These are phyloP conservation scores for Polyporus arcularius DNA, from an alignment of 768 basidiomycete species.

Conservation along the genomic window DNA sequence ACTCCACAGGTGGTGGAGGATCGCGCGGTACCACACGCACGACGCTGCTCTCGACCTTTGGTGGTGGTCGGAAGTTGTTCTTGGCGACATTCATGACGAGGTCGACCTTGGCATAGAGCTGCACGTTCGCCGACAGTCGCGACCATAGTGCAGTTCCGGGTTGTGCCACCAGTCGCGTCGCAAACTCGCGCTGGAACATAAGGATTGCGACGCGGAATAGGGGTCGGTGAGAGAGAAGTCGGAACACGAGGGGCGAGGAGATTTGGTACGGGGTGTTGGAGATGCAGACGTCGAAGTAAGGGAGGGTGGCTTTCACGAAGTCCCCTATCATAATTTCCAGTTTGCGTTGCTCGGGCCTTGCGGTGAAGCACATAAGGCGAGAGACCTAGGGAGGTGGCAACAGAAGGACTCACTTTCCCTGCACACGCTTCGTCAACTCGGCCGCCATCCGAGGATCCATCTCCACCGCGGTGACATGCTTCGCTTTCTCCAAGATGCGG, in stretches of 20 bases:
- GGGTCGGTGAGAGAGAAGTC: slow-evolving; percentile 93
- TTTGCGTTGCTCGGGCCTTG: slow-evolving; percentile 92
- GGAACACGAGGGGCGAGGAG: slow-evolving; percentile 96
- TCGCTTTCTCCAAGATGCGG: slow-evolving; percentile 89
- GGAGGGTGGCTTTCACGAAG: slow-evolving; percentile 96
- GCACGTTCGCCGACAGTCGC: slow-evolving; percentile 92
- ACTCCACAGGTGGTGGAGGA: slow-evolving; percentile 93
- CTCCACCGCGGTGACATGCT: slow-evolving; percentile 92
- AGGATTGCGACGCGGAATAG: slow-evolving; percentile 92
- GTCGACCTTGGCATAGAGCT: slow-evolving; percentile 95
- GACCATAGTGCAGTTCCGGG: slow-evolving; percentile 91
- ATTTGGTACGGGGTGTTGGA: slow-evolving; percentile 99
- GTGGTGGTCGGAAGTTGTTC: slow-evolving; percentile 96
- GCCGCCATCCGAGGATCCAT: slow-evolving; percentile 99
- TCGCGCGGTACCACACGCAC: slow-evolving; percentile 89
- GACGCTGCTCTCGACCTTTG: slow-evolving; percentile 91
- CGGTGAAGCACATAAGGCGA: not conserved
- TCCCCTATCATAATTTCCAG: slow-evolving; percentile 96
- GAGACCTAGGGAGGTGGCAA: not conserved
- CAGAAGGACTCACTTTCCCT: slow-evolving; percentile 82
- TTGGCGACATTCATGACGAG: slow-evolving; percentile 95
- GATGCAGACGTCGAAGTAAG: slow-evolving; percentile 99
- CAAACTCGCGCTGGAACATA: slow-evolving; percentile 99
- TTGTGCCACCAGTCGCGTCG: slow-evolving; percentile 83
- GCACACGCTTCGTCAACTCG: slow-evolving; percentile 93